A percentile compares a stretch with the other conserved stretches of the same genome.
These are phyloP conservation scores for Fragaria iinumae DNA, from an alignment of 306 rosid species.

Conservation along the genomic window DNA sequence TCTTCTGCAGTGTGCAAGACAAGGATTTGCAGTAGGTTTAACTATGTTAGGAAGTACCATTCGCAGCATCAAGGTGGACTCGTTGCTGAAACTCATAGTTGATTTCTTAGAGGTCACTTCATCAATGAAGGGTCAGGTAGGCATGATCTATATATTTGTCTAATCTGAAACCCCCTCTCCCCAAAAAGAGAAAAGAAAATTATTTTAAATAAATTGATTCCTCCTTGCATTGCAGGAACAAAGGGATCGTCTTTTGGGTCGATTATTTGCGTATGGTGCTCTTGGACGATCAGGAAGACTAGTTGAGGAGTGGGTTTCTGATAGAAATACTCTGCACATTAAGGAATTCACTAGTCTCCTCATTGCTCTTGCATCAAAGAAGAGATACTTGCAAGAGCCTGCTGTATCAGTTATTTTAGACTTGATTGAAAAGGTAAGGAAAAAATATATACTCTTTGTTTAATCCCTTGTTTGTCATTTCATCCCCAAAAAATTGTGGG, in stretches of 20 bases:
- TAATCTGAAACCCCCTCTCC: constrained; percentile 7
- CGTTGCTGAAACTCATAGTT: constrained; percentile 70
- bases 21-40: constrained; percentile 88
- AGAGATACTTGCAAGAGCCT: constrained; percentile 95
- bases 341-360: constrained; percentile 59
- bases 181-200: background rate
- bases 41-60: constrained; percentile 47
- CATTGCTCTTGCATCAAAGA: constrained; percentile 67
- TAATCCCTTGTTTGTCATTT: background rate
- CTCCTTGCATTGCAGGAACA: constrained; percentile 66
- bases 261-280: constrained; percentile 91
- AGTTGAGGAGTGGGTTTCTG: constrained; percentile 48
- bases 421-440: constrained; percentile 67
- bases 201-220: constrained; percentile 8
- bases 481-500: background rate
- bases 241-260: constrained; percentile 84
- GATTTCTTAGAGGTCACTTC: constrained; percentile 81
- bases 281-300: constrained; percentile 81
- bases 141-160: constrained; percentile 11
- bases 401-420: constrained; percentile 68
- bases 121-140: constrained; percentile 97
- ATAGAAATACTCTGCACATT: constrained; percentile 48
- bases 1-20: constrained; percentile 88
- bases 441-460: background rate
- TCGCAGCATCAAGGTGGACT: constrained; percentile 54